Evolutionary conservation across 345 rosid genomes (phyloP).

Genomic region (Mallotus nudiflorus): DNA sequence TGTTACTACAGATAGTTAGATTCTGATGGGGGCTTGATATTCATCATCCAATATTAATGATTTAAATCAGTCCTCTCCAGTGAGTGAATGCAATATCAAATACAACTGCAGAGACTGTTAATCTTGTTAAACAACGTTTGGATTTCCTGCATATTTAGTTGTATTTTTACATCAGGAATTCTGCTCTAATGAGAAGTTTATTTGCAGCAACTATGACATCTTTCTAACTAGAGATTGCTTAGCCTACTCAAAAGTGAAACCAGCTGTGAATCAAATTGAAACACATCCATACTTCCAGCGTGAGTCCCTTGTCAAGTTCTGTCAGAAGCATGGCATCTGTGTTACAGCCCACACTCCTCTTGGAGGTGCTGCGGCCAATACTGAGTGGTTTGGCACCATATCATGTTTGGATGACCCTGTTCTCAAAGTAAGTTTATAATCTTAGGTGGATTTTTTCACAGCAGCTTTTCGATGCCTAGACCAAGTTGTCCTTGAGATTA

Average conservation of each 20-base stretch:
- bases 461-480: neutral
- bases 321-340: constrained; percentile 78
- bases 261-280: constrained; percentile 95
- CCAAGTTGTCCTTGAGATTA: neutral
- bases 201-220: constrained; percentile 81
- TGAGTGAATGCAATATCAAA: neutral
- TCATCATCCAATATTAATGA: too few species aligned
- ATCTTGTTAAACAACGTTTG: neutral
- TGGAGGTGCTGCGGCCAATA: constrained; percentile 72
- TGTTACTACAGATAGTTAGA: neutral
- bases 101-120: neutral
- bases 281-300: constrained; percentile 95
- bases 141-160: neutral
- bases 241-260: constrained; percentile 90
- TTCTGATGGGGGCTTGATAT: too few species aligned
- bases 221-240: constrained; percentile 87
- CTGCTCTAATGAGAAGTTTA: constrained; percentile 8
- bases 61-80: too few species aligned
- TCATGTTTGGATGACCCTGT: constrained; percentile 81
- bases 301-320: constrained; percentile 79
- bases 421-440: constrained; percentile 51
- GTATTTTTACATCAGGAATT: neutral
- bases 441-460: neutral
- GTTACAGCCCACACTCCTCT: constrained; percentile 91
- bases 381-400: constrained; percentile 68